Base-by-base conservation (phyloP, 192 early-diverging fungal genomes). In the Mortierella claussenii region DNA sequence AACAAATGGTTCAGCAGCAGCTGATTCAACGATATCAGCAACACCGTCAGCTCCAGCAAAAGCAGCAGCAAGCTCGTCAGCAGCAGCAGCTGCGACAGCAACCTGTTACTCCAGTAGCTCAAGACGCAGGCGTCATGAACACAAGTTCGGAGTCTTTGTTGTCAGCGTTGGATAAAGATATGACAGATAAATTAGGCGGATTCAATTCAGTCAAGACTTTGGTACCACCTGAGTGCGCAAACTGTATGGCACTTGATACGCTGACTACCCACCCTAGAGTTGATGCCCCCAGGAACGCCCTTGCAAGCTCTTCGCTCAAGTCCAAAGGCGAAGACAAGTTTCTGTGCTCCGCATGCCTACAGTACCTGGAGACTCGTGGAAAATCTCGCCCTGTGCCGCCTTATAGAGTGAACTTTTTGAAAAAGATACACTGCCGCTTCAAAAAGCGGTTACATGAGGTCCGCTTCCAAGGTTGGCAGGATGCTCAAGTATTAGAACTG, bases 381-480 rank as follows among this genome's bases (percentile, higher is more conserved):
- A 54, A 57, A 15, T 40, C 33, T 15, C 59, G 69, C 4, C 69
- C 69, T 15, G 69, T 64, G 3, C 69, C 69, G 17, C 47, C 69
- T 2, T 71, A 50, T 43, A 54, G 60, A 2, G 32, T 53, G 21
- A 71, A 71, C 28, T 71, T 63, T 51, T 37, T 71, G 60, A 71
- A 57, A 51, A 71, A 71, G 69, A 64, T 71, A 9, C 69, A 71
- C 26, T 57, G 27, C 20, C 69, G 52, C 17, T 71, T 71, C 47
- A 71, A 71, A 53, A 60, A 60, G 28, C 53, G 48, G 26, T 52
- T 71, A 4, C 60, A 63, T 33, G 60, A 63, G 20, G 54, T 60
- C 18, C 53, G 69, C 10, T 71, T 71, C 47, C 69, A 71, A 30
- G 69, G 69, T 20, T 71, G 69, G 69, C 69, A 71, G n/a, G 69